A percentile compares a stretch with the other conserved stretches of the same genome.
phyloP scores from a whole-genome alignment of 2,329 filamentous ascomycete genomes.

The Xylariaceae sp. region DNA sequence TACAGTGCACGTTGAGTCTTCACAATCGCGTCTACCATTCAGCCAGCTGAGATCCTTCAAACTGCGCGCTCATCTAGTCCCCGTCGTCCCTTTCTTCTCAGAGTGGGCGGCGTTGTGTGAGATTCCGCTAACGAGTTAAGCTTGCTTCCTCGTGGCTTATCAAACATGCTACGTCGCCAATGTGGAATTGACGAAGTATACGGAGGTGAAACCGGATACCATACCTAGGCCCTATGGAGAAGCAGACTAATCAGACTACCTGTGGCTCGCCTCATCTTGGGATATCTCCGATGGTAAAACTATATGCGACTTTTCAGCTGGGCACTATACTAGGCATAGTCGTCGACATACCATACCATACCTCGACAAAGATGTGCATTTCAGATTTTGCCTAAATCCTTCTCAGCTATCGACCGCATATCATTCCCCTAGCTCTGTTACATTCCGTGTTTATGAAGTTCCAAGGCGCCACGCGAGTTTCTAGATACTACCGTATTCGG shows the following conservation, averaged over 20 bases:
- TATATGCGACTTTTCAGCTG: no score
- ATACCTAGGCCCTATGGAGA: no score
- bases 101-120: neutral
- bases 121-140: neutral
- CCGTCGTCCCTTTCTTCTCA: neutral
- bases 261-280: no score
- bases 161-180: no score
- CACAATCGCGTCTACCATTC: neutral
- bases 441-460: slow-evolving; percentile 13
- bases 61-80: neutral
- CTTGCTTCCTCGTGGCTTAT: neutral
- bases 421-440: neutral
- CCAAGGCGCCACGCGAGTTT: slow-evolving; percentile 4
- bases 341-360: no score
- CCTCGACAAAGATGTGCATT: no score
- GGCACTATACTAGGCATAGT: no score
- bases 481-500: slow-evolving; percentile 30
- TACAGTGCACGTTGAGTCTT: neutral
- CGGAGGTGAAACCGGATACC: no score
- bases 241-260: no score
- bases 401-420: neutral
- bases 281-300: no score
- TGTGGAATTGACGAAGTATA: no score
- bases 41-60: neutral
- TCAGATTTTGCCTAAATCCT: neutral